Evolutionary conservation across 1,284 basidiomycete genomes (phyloP).

Genomic region (Sporisorium iseilematis-ciliati): DNA sequence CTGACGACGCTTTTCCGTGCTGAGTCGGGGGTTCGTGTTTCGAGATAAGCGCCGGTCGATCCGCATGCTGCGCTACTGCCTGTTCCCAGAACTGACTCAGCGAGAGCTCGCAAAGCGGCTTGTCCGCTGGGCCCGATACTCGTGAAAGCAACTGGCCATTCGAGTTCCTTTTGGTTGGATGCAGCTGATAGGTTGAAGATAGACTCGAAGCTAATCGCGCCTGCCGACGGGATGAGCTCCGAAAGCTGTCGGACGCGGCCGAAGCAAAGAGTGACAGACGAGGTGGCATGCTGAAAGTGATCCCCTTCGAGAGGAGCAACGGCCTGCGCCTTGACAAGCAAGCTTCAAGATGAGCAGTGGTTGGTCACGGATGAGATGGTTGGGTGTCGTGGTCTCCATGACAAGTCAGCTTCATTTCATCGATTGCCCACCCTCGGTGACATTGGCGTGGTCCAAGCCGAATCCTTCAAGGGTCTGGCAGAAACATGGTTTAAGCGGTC

Average conservation of each 20-base stretch:
- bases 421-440: not conserved
- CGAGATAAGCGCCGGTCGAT: conserved; percentile 78
- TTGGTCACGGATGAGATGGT: not conserved
- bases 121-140: conserved; percentile 74
- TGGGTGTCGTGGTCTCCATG: not conserved
- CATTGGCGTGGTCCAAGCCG: conserved; percentile 1
- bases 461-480: not conserved
- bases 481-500: conserved; percentile 11
- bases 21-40: conserved; percentile 75
- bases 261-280: conserved; percentile 6
- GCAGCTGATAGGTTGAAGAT: conserved; percentile 19
- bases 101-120: conserved; percentile 76
- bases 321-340: not conserved
- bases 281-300: conserved; percentile 12
- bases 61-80: conserved; percentile 74
- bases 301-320: no score
- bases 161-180: conserved; percentile 23
- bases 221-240: conserved; percentile 4
- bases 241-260: not conserved
- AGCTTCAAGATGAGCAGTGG: not conserved
- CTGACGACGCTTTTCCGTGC: conserved; percentile 72
- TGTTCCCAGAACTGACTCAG: conserved; percentile 77
- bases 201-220: conserved; percentile 20
- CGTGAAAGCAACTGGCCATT: conserved; percentile 44
- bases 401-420: not conserved